A percentile compares a stretch with the other conserved stretches of the same genome.
phyloP scores from a whole-genome alignment of 2,329 filamentous ascomycete genomes.

The Colletotrichum gigasporum region DNA sequence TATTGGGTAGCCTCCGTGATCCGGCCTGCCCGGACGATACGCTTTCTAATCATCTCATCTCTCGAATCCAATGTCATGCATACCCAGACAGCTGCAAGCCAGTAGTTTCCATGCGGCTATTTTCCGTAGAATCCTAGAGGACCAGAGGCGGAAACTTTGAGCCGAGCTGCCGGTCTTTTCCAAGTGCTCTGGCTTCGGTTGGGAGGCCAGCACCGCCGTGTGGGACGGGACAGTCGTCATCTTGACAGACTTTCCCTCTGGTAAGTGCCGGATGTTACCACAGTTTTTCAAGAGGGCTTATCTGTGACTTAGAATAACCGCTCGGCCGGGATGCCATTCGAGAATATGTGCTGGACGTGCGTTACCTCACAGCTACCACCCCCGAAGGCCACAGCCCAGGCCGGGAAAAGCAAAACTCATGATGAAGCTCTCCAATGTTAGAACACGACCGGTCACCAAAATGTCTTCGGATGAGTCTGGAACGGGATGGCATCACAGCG shows the following conservation, averaged over 20 bases:
- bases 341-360: background rate
- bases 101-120: background rate
- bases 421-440: background rate
- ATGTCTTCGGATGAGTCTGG: slow-evolving; percentile 15
- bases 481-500: slow-evolving; percentile 19
- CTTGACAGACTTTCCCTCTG: no score
- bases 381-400: background rate
- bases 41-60: slow-evolving; percentile 4
- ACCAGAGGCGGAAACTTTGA: background rate
- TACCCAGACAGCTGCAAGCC: background rate
- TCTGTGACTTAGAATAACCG: background rate
- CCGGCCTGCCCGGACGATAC: slow-evolving; percentile 1
- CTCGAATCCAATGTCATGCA: background rate
- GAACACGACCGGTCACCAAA: background rate
- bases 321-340: background rate
- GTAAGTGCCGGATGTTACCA: no score
- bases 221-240: no score
- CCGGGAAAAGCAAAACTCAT: background rate
- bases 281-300: no score
- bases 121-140: background rate
- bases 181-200: background rate
- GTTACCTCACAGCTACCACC: background rate
- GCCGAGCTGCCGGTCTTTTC: background rate
- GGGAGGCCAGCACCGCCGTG: no score
- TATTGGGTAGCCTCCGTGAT: background rate